Base-by-base conservation (phyloP, 495 filamentous ascomycete genomes). In the Glarea lozoyensis region DNA sequence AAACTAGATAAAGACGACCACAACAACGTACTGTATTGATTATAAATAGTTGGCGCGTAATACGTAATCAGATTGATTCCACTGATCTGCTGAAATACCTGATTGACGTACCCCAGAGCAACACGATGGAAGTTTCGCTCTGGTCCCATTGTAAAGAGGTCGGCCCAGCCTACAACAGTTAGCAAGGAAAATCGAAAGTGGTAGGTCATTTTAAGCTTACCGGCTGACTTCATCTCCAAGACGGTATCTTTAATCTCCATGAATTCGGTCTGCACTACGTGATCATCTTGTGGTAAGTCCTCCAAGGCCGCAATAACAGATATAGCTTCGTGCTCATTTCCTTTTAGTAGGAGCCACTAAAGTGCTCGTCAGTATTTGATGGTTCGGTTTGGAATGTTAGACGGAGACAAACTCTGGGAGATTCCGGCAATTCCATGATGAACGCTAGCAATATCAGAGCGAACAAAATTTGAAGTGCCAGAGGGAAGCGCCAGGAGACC, bases 21-120 rank as follows among this genome's bases (percentile, higher is more conserved):
- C n/a, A n/a, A n/a, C n/a, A n/a, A n/a, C n/a, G n/a, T 66, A 19
- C 78, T 67, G 34, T 75, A 68, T 24, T 68, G 33, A 34, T 76
- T 57, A 48, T 83, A 76, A 37, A 88, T 76, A 3, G 76, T 74
- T 4, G 82, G 67, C 1, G 79, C 72, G 44, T 88, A 88, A 54
- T 86, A 84, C 0, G 81, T 82, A 48, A 86, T 80, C 13, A 88
- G 52, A 48, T 87, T 87, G 52, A 88, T 86, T 17, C 85, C 85
- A n/a, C 69, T 73, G 22, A 85, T 78, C 47, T 88, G 82, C 52
- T 87, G 83, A 63, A 86, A 48, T 13, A 53, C 45, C 34, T 53
- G 50, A 25, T 48, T 49, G 57, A 84, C 73, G 53, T 85, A 84
- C 33, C 73, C 84, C 21, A 88, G 66, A 18, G 79, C 57, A 0